These are phyloP conservation scores for Ganoderma resinaceum DNA, from an alignment of 1,284 basidiomycete genomes.

Conservation along the genomic window DNA sequence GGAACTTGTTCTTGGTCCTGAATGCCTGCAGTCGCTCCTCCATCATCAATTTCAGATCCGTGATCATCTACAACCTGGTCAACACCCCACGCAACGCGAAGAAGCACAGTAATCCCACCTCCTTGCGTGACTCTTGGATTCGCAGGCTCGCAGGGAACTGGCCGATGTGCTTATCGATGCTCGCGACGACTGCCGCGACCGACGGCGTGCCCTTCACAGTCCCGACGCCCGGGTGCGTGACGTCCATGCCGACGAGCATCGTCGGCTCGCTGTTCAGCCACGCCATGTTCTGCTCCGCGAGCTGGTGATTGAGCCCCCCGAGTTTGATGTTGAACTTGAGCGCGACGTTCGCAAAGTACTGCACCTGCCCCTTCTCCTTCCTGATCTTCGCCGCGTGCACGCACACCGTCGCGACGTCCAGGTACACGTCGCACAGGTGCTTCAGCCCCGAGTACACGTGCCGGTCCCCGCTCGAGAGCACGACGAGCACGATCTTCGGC, in stretches of 20 bases:
- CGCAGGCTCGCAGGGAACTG: slow-evolving; percentile 78
- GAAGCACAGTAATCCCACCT: slow-evolving; percentile 51
- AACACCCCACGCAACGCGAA: neutral
- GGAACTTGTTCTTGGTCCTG: slow-evolving; percentile 48
- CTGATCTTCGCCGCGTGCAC: slow-evolving; percentile 69
- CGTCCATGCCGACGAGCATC: slow-evolving; percentile 86
- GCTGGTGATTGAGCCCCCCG: slow-evolving; percentile 75
- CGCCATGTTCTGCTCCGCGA: slow-evolving; percentile 55
- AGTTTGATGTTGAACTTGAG: slow-evolving; percentile 85
- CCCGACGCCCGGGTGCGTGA: slow-evolving; percentile 79
- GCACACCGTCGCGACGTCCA: slow-evolving; percentile 75
- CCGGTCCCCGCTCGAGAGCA: slow-evolving; percentile 72
- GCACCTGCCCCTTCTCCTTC: slow-evolving; percentile 66
- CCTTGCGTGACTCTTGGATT: slow-evolving; percentile 76
- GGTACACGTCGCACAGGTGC: slow-evolving; percentile 66
- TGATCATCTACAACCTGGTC: slow-evolving; percentile 63
- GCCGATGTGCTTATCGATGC: slow-evolving; percentile 63
- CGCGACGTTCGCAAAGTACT: slow-evolving; percentile 82
- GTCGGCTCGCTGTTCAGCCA: slow-evolving; percentile 67
- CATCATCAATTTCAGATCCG: slow-evolving; percentile 74
- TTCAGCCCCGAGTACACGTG: slow-evolving; percentile 77
- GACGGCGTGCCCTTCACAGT: slow-evolving; percentile 75
- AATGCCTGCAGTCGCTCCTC: slow-evolving; percentile 65
- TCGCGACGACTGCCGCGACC: slow-evolving; percentile 83
- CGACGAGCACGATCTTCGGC: slow-evolving; percentile 48